Percentiles rank a stretch among this genome's conserved stretches.
Conservation (phyloP, 1,139 yeast genomes). For the Candida pseudocylindracea region DNA sequence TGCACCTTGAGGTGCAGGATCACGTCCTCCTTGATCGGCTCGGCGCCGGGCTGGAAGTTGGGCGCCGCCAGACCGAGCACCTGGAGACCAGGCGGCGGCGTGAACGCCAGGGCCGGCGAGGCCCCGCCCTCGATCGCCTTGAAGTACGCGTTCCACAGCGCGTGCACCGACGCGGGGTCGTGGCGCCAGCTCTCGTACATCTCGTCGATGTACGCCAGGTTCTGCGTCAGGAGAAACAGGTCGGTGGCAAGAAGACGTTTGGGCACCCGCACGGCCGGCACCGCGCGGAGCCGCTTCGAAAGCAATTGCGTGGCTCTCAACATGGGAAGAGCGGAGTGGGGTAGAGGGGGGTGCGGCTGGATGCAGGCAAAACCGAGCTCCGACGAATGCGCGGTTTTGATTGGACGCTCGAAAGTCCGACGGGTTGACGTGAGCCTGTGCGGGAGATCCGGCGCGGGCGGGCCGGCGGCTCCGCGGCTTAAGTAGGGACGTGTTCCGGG, state of each 20-base stretch:
- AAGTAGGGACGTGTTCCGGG: too few species aligned
- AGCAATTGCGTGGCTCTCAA: too few species aligned
- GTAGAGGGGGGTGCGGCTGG: too few species aligned
- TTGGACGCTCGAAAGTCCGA: too few species aligned
- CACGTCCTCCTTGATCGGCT: constrained; percentile 32
- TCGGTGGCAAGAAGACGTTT: constrained; percentile 20
- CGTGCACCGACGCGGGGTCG: constrained; percentile 82
- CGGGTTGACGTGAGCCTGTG: too few species aligned
- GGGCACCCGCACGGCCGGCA: neutral
- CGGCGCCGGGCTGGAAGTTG: constrained; percentile 28
- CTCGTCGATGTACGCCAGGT: constrained; percentile 88
- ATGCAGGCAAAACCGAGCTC: too few species aligned
- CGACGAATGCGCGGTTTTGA: too few species aligned
- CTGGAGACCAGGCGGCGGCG: constrained; percentile 72
- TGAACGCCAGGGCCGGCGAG: constrained; percentile 57
- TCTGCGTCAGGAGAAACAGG: constrained; percentile 62
- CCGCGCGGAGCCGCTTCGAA: too few species aligned
- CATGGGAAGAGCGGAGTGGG: too few species aligned
- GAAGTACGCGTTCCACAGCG: constrained; percentile 93
- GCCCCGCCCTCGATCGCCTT: constrained; percentile 63
- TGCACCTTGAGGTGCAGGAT: constrained; percentile 87
- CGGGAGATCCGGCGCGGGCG: too few species aligned
- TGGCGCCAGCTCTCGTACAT: constrained; percentile 90
- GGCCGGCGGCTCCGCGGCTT: too few species aligned
- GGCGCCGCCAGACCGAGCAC: constrained; percentile 52